Evolutionary conservation across 2,329 filamentous ascomycete species (phyloP).

Genomic region (Camillea tinctor): DNA sequence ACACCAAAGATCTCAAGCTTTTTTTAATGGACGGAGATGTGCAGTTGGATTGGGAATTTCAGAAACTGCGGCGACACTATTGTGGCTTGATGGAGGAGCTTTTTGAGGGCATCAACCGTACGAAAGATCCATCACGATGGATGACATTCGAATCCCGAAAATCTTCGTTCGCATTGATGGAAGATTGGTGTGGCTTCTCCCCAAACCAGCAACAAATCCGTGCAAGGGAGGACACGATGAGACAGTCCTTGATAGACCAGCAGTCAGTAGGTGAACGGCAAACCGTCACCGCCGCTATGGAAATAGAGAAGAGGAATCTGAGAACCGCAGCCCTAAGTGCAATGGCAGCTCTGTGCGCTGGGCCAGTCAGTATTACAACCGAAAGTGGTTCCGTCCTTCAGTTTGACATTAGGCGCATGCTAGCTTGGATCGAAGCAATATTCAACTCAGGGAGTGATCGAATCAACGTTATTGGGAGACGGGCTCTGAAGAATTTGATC

Average conservation of each 20-base stretch:
- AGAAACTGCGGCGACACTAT: constrained; percentile 87
- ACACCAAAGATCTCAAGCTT: constrained; percentile 87
- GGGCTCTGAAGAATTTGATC: constrained; percentile 86
- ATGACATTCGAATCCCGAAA: constrained; percentile 97
- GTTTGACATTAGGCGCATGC: constrained; percentile 89
- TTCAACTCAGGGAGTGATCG: constrained; percentile 91
- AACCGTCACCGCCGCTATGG: constrained; percentile 83
- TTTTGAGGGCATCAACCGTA: constrained; percentile 86
- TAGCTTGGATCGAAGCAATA: constrained; percentile 93
- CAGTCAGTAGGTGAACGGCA: constrained; percentile 74
- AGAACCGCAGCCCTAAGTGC: constrained; percentile 87
- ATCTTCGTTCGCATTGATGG: constrained; percentile 94
- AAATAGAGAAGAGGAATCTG: constrained; percentile 94
- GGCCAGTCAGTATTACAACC: constrained; percentile 81
- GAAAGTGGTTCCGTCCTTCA: constrained; percentile 85
- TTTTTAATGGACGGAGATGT: constrained; percentile 95
- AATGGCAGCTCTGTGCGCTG: constrained; percentile 89
- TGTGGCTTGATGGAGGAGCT: constrained; percentile 91
- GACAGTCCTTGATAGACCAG: constrained; percentile 78
- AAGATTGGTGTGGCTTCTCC: constrained; percentile 98
- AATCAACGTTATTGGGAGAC: constrained; percentile 84
- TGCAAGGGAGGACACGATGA: constrained; percentile 81
- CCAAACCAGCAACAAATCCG: constrained; percentile 83
- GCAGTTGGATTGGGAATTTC: constrained; percentile 91
- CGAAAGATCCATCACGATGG: constrained; percentile 84